Evolutionary conservation across 2,329 filamentous ascomycete genomes (phyloP).

Genomic region (Paecilomyces variotii): DNA sequence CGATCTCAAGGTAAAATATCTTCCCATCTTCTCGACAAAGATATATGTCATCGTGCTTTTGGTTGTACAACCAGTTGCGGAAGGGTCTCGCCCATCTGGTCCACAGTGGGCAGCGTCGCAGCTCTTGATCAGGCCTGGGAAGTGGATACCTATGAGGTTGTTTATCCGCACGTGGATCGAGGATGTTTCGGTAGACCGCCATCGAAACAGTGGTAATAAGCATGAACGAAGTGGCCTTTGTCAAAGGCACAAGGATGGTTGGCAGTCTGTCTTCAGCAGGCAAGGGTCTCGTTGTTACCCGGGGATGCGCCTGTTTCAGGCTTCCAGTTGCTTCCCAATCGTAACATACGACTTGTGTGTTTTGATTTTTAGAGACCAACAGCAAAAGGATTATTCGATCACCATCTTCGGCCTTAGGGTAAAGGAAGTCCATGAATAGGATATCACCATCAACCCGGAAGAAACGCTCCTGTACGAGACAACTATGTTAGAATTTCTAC

Average conservation of each 20-base stretch:
- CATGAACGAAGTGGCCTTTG: constrained; percentile 62
- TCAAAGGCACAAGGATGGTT: constrained; percentile 63
- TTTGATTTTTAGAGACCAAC: constrained; percentile 39
- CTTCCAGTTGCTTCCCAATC: constrained; percentile 44
- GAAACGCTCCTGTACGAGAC: constrained; percentile 34
- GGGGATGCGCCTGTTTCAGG: constrained; percentile 19
- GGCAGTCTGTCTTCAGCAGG: constrained; percentile 48
- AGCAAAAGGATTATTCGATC: constrained; percentile 71
- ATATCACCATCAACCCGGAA: constrained; percentile 62
- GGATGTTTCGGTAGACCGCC: constrained; percentile 37
- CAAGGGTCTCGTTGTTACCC: constrained; percentile 20
- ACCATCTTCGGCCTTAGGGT: constrained; percentile 58
- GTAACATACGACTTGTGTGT: constrained; percentile 43
- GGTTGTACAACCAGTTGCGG: constrained; percentile 55
- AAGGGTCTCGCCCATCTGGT: constrained; percentile 75
- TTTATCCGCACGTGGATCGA: constrained; percentile 14
- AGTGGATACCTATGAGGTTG: constrained; percentile 22
- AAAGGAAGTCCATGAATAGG: constrained; percentile 78
- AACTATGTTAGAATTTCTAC: constrained; percentile 10
- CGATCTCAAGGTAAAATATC: constrained; percentile 64
- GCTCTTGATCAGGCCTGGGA: constrained; percentile 16
- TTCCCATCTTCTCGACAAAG: constrained; percentile 81
- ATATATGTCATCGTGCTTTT: constrained; percentile 69
- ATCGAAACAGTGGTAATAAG: constrained; percentile 56
- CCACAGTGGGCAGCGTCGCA: constrained; percentile 54